Evolutionary conservation across 2,329 filamentous ascomycete species (phyloP), one percentile per base, ranked within the genome.

Genomic region (Pleomassaria siparia): DNA sequence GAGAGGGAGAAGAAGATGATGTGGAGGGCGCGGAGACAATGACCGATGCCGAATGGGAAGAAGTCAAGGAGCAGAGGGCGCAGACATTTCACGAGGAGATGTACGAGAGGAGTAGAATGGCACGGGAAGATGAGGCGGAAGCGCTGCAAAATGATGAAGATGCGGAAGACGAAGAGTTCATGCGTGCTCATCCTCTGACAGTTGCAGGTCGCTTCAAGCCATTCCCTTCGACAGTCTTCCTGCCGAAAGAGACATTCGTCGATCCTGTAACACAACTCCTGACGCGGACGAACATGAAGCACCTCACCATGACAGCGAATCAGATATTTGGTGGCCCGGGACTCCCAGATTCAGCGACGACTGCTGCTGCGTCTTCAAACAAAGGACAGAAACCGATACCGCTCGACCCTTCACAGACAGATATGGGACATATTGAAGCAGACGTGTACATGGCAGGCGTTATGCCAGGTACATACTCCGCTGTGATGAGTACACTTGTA

Each of bases 271-370:
- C 82, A 2, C 72, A 80, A 4, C 76, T 96, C 2, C 76, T 97
- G 82, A 84, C 44, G 2, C 67, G 70, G 9, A 82, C 89, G 47
- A 82, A 85, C 35, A 63, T 68, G 51, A 87, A 84, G 47, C 94
- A 99, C 64, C 76, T 97, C 25, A 78, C 79, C 26, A 80, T 86
- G 47, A 80, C 87, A 1, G 88, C 91, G 0, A 83, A 89, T 56
- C 80, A 78, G 35, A 78, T 83, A 1, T 92, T 96, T 65, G 92
- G 91, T 35, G 92, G 92, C 0, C 72, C 72, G 3, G 83, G 85
- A 0, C 75, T 97, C 13, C 91, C 91, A 2, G 79, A 87, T 63
- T 95, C 90, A 1, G 84, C 85, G 1, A 91, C 88, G 2, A 86
- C 88, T 0, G 72, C 77, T 58, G 13, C 80, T 73, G 60, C 81